Evolutionary conservation across 441 rosid genomes (phyloP).

Genomic region (Biscutella laevigata): DNA sequence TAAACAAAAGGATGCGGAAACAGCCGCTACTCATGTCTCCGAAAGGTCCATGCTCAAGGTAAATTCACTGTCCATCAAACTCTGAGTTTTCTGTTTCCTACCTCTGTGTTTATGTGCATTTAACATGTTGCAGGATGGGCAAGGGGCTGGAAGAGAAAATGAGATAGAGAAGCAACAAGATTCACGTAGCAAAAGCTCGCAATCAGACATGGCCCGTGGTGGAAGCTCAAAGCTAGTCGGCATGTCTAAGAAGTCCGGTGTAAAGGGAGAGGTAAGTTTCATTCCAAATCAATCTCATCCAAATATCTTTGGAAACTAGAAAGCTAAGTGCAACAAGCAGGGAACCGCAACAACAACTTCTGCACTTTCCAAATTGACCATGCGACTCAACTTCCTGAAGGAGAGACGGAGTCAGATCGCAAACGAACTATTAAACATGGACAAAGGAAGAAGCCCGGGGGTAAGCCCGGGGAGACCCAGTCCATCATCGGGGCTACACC

Average conservation of each 20-base stretch:
- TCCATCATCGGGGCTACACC: conserved; percentile 23
- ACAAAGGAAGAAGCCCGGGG: conserved; percentile 32
- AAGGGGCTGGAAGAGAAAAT: conserved; percentile 28
- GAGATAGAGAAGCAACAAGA: conserved; percentile 34
- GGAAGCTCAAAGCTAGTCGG: conserved; percentile 25
- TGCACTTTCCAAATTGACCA: conserved; percentile 66
- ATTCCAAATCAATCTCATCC: not conserved
- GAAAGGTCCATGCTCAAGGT: conserved; percentile 57
- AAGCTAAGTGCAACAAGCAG: conserved; percentile 27
- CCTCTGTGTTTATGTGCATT: conserved; percentile 3
- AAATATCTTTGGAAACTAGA: not conserved
- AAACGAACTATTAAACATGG: conserved; percentile 49
- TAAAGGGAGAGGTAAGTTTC: conserved; percentile 63
- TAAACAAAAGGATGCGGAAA: conserved; percentile 38
- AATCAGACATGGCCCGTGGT: conserved; percentile 29
- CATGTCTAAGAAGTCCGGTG: conserved; percentile 40
- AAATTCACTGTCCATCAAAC: conserved; percentile 13
- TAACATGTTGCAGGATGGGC: conserved; percentile 26
- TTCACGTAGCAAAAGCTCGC: conserved; percentile 36
- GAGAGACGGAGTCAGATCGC: conserved; percentile 69
- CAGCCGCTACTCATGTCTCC: conserved; percentile 20
- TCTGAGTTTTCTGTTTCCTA: not conserved
- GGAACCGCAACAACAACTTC: conserved; percentile 47
- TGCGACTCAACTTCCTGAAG: conserved; percentile 71
- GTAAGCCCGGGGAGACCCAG: conserved; percentile 21